phyloP scores from a whole-genome alignment of 176 grass and related monocot species.

The Metroxylon sagu region DNA sequence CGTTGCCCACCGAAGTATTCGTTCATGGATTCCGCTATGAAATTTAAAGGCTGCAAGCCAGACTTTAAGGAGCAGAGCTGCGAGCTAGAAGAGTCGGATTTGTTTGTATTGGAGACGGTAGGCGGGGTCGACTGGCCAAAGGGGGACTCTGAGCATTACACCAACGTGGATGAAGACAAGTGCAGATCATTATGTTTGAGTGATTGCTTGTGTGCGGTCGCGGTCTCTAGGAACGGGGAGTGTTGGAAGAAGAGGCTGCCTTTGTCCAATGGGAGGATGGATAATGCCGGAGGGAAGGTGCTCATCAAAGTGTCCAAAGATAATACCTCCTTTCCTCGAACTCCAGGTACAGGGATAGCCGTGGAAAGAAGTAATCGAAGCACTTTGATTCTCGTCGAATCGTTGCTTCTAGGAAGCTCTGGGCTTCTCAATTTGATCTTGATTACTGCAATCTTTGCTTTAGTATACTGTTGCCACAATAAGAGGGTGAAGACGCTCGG shows the following conservation, averaged over 20 bases:
- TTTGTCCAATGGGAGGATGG: constrained; percentile 28
- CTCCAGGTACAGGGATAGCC: not conserved
- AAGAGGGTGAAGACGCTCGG: too few species aligned
- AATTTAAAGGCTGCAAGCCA: too few species aligned
- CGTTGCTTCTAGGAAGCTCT: constrained; percentile 33
- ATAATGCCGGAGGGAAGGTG: not conserved
- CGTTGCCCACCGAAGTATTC: too few species aligned
- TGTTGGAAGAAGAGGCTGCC: constrained; percentile 61
- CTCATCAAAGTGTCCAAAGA: constrained; percentile 32
- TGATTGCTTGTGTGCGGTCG: constrained; percentile 41
- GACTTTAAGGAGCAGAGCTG: too few species aligned
- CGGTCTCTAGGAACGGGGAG: not conserved
- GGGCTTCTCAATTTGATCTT: constrained; percentile 26
- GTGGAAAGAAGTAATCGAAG: constrained; percentile 19
- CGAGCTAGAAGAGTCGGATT: too few species aligned
- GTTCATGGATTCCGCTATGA: too few species aligned
- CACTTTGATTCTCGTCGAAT: constrained; percentile 20
- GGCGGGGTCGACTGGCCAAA: not conserved
- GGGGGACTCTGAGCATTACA: constrained; percentile 31
- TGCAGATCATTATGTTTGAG: constrained; percentile 30
- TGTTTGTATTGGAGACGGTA: too few species aligned
- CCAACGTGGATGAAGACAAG: not conserved
- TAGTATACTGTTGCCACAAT: too few species aligned
- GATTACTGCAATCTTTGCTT: not conserved
- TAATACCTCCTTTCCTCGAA: constrained; percentile 9